Conservation (phyloP, 768 basidiomycete genomes). For the Suillus weaverae region DNA sequence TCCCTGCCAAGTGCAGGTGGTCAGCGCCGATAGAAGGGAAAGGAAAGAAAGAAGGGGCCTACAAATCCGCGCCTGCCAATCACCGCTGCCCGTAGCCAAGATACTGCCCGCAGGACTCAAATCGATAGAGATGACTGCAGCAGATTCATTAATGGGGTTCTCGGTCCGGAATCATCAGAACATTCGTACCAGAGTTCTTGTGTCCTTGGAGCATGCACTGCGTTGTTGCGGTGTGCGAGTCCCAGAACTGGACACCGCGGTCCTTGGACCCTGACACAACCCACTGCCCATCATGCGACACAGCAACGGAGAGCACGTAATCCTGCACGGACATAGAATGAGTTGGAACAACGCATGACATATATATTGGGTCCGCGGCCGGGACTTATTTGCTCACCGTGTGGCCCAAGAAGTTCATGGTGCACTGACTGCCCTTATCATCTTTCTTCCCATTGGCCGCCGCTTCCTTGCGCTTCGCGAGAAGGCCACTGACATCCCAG, state of each 20-base stretch:
- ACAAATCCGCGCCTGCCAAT: slow-evolving; percentile 40
- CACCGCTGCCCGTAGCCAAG: slow-evolving; percentile 40
- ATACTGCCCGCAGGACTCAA: slow-evolving; percentile 31
- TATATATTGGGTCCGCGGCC: not conserved
- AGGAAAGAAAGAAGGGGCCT: slow-evolving; percentile 14
- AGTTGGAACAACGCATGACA: not conserved
- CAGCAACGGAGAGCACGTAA: slow-evolving; percentile 31
- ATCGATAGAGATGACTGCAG: slow-evolving; percentile 39
- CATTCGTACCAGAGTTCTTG: slow-evolving; percentile 33
- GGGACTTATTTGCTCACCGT: slow-evolving; percentile 15
- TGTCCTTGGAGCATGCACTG: slow-evolving; percentile 39
- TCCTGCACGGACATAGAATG: slow-evolving; percentile 20
- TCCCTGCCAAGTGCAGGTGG: not conserved
- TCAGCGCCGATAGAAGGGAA: slow-evolving; percentile 12
- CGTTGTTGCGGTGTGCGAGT: slow-evolving; percentile 29
- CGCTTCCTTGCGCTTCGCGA: slow-evolving; percentile 33
- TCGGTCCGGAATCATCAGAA: slow-evolving; percentile 9
- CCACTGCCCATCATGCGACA: slow-evolving; percentile 32
- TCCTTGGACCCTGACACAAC: slow-evolving; percentile 41
- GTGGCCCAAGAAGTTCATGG: slow-evolving; percentile 33
- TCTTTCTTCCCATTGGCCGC: slow-evolving; percentile 35
- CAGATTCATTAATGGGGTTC: not conserved
- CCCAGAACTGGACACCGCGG: slow-evolving; percentile 37
- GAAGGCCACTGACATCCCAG: slow-evolving; percentile 41
- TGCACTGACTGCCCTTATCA: slow-evolving; percentile 28